These are phyloP conservation scores for Stephania yunnanensis DNA, from an alignment of 164 flowering plant species.

Conservation along the genomic window DNA sequence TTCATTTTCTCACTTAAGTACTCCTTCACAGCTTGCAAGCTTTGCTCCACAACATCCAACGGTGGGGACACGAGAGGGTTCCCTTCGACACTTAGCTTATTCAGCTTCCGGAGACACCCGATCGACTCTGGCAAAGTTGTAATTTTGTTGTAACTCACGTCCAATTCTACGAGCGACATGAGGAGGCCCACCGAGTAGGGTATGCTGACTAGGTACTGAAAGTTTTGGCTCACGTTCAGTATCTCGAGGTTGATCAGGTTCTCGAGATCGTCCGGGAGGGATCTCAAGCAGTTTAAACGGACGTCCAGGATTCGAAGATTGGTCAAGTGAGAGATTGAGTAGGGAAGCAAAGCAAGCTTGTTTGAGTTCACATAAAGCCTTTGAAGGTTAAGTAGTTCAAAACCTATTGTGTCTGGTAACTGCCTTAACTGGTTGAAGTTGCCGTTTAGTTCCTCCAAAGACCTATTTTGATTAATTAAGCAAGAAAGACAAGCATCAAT, in stretches of 20 bases:
- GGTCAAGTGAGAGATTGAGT: constrained; percentile 60
- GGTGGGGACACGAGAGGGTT: constrained; percentile 84
- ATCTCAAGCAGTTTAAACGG: constrained; percentile 72
- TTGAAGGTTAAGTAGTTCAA: constrained; percentile 60
- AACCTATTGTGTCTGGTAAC: constrained; percentile 78
- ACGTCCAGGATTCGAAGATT: constrained; percentile 61
- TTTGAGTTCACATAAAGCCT: constrained; percentile 82
- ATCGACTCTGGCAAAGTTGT: constrained; percentile 58
- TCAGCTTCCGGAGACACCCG: constrained; percentile 58
- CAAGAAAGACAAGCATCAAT: background rate
- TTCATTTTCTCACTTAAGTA: constrained; percentile 62
- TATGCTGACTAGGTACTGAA: constrained; percentile 56
- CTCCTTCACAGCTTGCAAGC: constrained; percentile 49
- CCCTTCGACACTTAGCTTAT: constrained; percentile 68
- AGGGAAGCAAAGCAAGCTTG: constrained; percentile 62
- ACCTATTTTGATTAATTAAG: constrained; percentile 26
- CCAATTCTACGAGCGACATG: constrained; percentile 64
- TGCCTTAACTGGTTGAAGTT: constrained; percentile 79
- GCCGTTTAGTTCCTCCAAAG: constrained; percentile 74
- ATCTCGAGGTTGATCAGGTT: constrained; percentile 64
- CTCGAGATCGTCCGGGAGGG: constrained; percentile 79
- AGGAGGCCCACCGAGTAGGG: constrained; percentile 89
- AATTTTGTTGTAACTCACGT: constrained; percentile 80
- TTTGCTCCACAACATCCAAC: constrained; percentile 51
- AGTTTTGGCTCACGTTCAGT: constrained; percentile 88